Evolutionary conservation across 2,329 filamentous ascomycete species (phyloP).

Genomic region (Penicillium sp.): DNA sequence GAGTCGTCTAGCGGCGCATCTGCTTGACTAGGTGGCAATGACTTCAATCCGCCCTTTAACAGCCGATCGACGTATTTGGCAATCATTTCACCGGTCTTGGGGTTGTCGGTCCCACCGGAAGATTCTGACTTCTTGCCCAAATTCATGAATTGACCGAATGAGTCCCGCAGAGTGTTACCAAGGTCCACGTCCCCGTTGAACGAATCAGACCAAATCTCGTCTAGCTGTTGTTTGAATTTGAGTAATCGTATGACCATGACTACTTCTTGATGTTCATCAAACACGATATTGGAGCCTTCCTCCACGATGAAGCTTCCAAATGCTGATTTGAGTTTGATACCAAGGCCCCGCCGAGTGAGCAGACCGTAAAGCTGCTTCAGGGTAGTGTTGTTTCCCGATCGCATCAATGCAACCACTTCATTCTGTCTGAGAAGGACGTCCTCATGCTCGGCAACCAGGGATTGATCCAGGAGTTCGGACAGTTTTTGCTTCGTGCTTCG

Average conservation of each 20-base stretch:
- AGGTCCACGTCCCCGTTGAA: constrained; percentile 78
- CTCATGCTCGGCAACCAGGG: constrained; percentile 69
- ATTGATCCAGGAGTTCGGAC: constrained; percentile 69
- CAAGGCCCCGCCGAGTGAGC: constrained; percentile 69
- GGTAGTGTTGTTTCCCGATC: constrained; percentile 66
- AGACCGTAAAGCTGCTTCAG: constrained; percentile 77
- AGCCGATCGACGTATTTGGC: constrained; percentile 94
- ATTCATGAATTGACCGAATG: constrained; percentile 91
- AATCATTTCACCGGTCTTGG: constrained; percentile 97
- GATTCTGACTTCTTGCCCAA: constrained; percentile 70
- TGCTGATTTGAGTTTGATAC: constrained; percentile 66
- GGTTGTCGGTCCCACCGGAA: constrained; percentile 77
- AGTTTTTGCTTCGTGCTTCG: constrained; percentile 77
- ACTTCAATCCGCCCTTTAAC: constrained; percentile 79
- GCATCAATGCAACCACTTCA: constrained; percentile 71
- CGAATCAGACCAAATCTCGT: constrained; percentile 72
- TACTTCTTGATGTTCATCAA: constrained; percentile 73
- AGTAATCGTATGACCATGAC: constrained; percentile 86
- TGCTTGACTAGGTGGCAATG: constrained; percentile 39
- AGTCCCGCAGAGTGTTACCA: constrained; percentile 74
- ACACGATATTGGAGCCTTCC: constrained; percentile 74
- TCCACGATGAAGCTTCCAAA: constrained; percentile 79
- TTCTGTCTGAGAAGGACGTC: constrained; percentile 64
- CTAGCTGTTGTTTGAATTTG: constrained; percentile 75
- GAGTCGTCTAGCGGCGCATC: constrained; percentile 72